Percentiles rank a stretch among this genome's conserved stretches.
Conservation (phyloP, 345 rosid genomes). For the Clarkia xantiana region DNA sequence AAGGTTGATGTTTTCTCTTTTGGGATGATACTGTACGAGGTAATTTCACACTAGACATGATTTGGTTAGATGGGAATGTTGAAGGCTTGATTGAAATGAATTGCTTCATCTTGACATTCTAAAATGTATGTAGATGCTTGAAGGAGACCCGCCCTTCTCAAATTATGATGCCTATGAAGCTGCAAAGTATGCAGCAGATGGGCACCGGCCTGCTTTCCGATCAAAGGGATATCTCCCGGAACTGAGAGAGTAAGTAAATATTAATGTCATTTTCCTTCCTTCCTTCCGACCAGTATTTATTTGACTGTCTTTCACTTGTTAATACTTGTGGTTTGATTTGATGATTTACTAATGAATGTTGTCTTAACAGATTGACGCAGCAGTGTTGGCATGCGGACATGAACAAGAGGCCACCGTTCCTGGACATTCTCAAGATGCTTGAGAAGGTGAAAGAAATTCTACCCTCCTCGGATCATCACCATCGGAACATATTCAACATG, state of each 20-base stretch:
- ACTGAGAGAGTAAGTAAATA: conserved; percentile 61
- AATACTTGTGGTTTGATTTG: too few relatives aligned
- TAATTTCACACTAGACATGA: conserved; percentile 14
- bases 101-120: conserved; percentile 3
- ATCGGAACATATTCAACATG: conserved; percentile 49
- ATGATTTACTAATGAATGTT: too few relatives aligned
- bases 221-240: conserved; percentile 63
- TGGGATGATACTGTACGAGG: conserved; percentile 95
- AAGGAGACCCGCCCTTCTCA: conserved; percentile 84
- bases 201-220: conserved; percentile 70
- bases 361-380: conserved; percentile 39
- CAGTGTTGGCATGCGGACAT: conserved; percentile 82
- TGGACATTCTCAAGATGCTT: conserved; percentile 85
- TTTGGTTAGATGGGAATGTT: conserved; percentile 1
- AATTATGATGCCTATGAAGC: conserved; percentile 88
- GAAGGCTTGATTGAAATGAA: conserved; percentile 7
- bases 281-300: too few relatives aligned
- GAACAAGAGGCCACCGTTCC: conserved; percentile 77
- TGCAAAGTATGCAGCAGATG: conserved; percentile 83
- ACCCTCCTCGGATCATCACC: conserved; percentile 40
- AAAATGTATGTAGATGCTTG: conserved; percentile 58
- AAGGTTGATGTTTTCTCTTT: conserved; percentile 98
- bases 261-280: too few relatives aligned
- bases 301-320: too few relatives aligned
- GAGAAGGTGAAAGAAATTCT: conserved; percentile 70